phyloP scores from a whole-genome alignment of 805 yeast genomes.

The Zygotorulaspora danielsina region DNA sequence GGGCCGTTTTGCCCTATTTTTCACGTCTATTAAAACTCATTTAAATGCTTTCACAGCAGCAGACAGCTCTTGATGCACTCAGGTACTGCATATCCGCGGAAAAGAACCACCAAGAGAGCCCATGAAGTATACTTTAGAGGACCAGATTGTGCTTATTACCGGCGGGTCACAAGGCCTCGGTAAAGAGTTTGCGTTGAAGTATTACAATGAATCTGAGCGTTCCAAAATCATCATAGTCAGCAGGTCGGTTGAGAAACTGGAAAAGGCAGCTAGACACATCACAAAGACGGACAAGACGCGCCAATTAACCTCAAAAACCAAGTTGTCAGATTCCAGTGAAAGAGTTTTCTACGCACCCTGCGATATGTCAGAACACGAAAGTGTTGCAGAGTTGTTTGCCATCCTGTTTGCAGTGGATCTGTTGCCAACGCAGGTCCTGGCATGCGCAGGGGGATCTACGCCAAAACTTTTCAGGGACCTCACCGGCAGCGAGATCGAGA shows the following conservation, averaged over 20 bases:
- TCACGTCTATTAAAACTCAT: too few relatives aligned
- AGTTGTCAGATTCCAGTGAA: conserved; percentile 26
- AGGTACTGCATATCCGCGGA: too few relatives aligned
- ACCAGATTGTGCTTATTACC: conserved; percentile 64
- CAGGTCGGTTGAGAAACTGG: conserved; percentile 60
- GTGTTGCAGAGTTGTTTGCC: conserved; percentile 38
- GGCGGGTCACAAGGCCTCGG: conserved; percentile 98
- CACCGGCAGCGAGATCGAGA: conserved; percentile 50
- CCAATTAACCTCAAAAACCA: background rate
- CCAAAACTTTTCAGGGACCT: conserved; percentile 76
- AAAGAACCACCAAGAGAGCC: too few relatives aligned
- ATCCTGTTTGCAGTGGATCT: conserved; percentile 26
- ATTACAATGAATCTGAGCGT: conserved; percentile 42
- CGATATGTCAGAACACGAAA: conserved; percentile 58
- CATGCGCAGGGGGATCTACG: conserved; percentile 84
- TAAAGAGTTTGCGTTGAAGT: conserved; percentile 60
- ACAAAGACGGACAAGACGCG: conserved; percentile 8
- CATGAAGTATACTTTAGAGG: conserved; percentile 37
- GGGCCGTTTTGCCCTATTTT: background rate
- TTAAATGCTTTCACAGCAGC: too few relatives aligned
- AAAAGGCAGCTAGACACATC: conserved; percentile 46
- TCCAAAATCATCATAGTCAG: conserved; percentile 74
- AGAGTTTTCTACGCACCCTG: conserved; percentile 47
- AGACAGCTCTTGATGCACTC: too few relatives aligned
- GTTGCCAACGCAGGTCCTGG: conserved; percentile 66